Evolutionary conservation across 768 basidiomycete species (phyloP).

Genomic region (Termitomyces sp.): DNA sequence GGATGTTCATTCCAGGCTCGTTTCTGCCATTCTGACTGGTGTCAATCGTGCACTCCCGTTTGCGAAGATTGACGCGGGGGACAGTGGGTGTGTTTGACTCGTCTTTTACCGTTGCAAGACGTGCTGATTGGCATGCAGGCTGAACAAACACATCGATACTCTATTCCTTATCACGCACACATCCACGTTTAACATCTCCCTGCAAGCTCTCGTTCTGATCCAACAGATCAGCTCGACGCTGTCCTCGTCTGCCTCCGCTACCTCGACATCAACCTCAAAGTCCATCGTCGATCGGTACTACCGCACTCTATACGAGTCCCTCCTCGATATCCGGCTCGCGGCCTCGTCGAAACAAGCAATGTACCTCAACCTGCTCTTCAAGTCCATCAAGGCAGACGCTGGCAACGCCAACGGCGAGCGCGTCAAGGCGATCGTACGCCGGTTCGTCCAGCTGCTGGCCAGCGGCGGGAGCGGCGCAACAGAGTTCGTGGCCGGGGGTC

Average conservation of each 20-base stretch:
- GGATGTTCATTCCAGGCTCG: constrained; percentile 73
- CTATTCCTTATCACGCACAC: constrained; percentile 93
- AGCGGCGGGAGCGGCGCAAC: constrained; percentile 68
- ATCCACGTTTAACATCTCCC: constrained; percentile 94
- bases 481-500: constrained; percentile 85
- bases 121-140: constrained; percentile 32
- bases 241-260: constrained; percentile 28
- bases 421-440: constrained; percentile 73
- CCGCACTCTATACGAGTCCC: constrained; percentile 84
- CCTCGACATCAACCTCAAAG: constrained; percentile 37
- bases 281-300: constrained; percentile 64
- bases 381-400: constrained; percentile 67
- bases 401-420: constrained; percentile 51
- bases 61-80: constrained; percentile 70
- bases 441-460: constrained; percentile 78
- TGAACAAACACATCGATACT: constrained; percentile 85
- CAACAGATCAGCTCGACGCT: constrained; percentile 72
- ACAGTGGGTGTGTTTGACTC: constrained; percentile 46
- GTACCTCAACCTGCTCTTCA: constrained; percentile 94
- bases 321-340: constrained; percentile 77
- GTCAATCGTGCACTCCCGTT: constrained; percentile 95
- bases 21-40: constrained; percentile 89
- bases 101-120: background rate
- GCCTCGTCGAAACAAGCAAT: constrained; percentile 91
- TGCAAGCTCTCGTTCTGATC: constrained; percentile 87